Conservation (phyloP, 768 basidiomycete species). For the Kwoniella dejecticola region DNA sequence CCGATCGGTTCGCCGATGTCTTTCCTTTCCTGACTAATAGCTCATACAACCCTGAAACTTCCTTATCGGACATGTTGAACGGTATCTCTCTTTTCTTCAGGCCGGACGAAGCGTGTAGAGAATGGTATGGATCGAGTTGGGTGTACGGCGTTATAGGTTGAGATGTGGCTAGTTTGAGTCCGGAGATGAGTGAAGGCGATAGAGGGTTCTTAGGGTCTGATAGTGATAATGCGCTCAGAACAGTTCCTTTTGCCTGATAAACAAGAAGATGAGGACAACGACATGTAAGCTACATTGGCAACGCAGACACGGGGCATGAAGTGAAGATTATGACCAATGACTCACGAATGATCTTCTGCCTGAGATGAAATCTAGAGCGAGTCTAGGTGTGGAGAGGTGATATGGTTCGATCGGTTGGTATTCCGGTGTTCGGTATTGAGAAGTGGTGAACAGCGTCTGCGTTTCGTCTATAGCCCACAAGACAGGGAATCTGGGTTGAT, state of each 20-base stretch:
- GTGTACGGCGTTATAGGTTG: slow-evolving; percentile 63
- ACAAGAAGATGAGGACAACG: neutral
- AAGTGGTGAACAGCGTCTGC: slow-evolving; percentile 71
- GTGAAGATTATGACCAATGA: slow-evolving; percentile 19
- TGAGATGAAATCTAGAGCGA: slow-evolving; percentile 76
- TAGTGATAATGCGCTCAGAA: slow-evolving; percentile 70
- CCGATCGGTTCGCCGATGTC: slow-evolving; percentile 61
- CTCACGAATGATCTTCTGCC: slow-evolving; percentile 70
- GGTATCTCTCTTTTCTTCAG: slow-evolving; percentile 63
- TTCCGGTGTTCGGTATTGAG: slow-evolving; percentile 72
- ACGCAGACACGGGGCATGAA: no score
- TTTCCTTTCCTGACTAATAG: slow-evolving; percentile 67
- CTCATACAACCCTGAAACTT: slow-evolving; percentile 75
- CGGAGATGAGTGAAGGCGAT: slow-evolving; percentile 67
- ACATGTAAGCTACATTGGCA: no score
- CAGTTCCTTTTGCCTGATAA: slow-evolving; percentile 67
- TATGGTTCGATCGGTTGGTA: slow-evolving; percentile 70
- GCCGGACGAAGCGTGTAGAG: slow-evolving; percentile 62
- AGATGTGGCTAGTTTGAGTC: slow-evolving; percentile 61
- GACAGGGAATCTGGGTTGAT: slow-evolving; percentile 66
- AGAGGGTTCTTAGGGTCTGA: slow-evolving; percentile 65
- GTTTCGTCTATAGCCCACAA: slow-evolving; percentile 84
- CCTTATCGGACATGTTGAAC: slow-evolving; percentile 64
- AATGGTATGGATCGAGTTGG: slow-evolving; percentile 61
- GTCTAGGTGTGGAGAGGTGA: slow-evolving; percentile 74